Percentiles rank a stretch among this genome's conserved stretches.
Evolutionary conservation across 192 early-diverging fungal species (phyloP).

Genomic region (Allomyces arbusculus): DNA sequence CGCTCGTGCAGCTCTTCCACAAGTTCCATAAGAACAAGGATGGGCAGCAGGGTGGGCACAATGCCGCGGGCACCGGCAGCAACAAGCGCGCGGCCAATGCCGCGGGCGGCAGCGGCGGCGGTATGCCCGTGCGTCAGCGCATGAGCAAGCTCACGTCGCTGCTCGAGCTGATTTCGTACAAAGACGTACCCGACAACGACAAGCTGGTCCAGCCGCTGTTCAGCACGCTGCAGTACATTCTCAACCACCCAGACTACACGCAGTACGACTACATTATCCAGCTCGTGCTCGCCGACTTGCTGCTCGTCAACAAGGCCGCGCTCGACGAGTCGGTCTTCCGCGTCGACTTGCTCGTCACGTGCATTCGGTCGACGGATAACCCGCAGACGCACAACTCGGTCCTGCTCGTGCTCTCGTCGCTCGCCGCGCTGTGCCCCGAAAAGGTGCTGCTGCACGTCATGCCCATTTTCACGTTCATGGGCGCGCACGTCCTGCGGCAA

Average conservation of each 20-base stretch:
- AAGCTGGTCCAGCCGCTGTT: conserved; percentile 48
- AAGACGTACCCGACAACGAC: conserved; percentile 22
- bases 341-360: conserved; percentile 69
- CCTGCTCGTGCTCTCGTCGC: conserved; percentile 66
- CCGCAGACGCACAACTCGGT: conserved; percentile 86
- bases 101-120: conserved; percentile 3
- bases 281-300: conserved; percentile 43
- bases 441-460: conserved; percentile 79
- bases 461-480: conserved; percentile 97
- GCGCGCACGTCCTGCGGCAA: conserved; percentile 77
- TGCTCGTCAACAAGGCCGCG: conserved; percentile 10
- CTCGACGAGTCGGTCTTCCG: conserved; percentile 48
- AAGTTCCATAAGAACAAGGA: not conserved
- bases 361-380: conserved; percentile 70
- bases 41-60: conserved; percentile 9
- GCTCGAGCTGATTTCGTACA: conserved; percentile 58
- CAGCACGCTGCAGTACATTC: conserved; percentile 40
- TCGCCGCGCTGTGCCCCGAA: conserved; percentile 61
- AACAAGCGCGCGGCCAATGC: conserved; percentile 11
- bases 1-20: not conserved
- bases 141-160: conserved; percentile 29
- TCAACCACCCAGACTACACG: conserved; percentile 11
- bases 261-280: conserved; percentile 64
- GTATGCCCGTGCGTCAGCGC: not conserved
- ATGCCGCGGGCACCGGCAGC: conserved; percentile 6